These are phyloP conservation scores for Inonotus hispidus DNA, from an alignment of 1,284 basidiomycete species.

Conservation along the genomic window DNA sequence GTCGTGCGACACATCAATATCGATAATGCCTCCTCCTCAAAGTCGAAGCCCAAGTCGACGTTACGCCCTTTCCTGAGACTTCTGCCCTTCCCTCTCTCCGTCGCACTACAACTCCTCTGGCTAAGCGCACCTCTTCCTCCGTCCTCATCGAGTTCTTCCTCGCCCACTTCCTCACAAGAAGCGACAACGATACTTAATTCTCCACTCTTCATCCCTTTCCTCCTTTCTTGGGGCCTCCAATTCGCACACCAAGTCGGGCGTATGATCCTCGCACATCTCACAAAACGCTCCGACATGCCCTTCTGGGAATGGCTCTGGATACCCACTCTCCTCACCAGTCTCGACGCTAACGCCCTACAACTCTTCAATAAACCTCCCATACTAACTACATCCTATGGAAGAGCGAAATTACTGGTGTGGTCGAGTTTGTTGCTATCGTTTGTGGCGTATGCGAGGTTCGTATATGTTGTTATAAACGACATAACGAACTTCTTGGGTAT, in stretches of 20 bases:
- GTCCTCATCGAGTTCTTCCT: slow-evolving; percentile 43
- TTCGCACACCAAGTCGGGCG: slow-evolving; percentile 86
- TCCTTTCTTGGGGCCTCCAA: slow-evolving; percentile 85
- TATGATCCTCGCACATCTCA: slow-evolving; percentile 93
- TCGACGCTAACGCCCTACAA: slow-evolving; percentile 76
- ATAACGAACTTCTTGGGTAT: slow-evolving; percentile 86
- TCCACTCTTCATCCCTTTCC: slow-evolving; percentile 78
- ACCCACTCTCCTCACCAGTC: slow-evolving; percentile 70
- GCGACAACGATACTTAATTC: slow-evolving; percentile 35
- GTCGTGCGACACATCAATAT: slow-evolving; percentile 52
- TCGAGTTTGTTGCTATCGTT: slow-evolving; percentile 61
- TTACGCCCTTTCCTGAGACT: slow-evolving; percentile 67
- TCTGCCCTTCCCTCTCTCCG: slow-evolving; percentile 73
- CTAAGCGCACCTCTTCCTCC: slow-evolving; percentile 63
- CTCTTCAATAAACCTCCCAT: slow-evolving; percentile 65
- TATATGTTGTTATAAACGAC: slow-evolving; percentile 75
- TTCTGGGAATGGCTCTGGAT: slow-evolving; percentile 86
- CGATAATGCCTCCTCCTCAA: slow-evolving; percentile 50
- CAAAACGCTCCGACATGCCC: slow-evolving; percentile 63
- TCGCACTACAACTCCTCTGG: slow-evolving; percentile 74
- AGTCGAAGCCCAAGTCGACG: slow-evolving; percentile 24
- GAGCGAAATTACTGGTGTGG: slow-evolving; percentile 65
- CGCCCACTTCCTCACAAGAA: neutral
- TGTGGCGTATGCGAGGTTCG: slow-evolving; percentile 75
- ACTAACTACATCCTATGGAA: slow-evolving; percentile 57